Evolutionary conservation across 2,329 filamentous ascomycete species (phyloP), one percentile per base, ranked within the genome.

Genomic region (Hymenoscyphus albidus): DNA sequence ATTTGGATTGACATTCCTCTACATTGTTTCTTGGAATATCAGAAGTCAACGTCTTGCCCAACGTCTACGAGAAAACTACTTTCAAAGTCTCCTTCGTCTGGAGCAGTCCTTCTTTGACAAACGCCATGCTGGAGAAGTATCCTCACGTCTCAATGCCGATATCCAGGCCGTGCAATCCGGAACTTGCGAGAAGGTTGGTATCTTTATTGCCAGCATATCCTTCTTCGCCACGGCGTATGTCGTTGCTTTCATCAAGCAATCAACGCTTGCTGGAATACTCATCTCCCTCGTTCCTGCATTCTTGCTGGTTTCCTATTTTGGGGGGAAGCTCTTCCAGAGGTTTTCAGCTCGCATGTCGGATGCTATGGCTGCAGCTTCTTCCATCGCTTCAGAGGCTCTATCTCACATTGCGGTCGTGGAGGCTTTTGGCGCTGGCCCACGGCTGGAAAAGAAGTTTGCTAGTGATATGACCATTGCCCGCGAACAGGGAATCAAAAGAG

Each of bases 1-100:
- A 65, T 87, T 91, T 69, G 79, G 81, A 42, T 77, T 84, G 64
- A 88, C 90, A 68, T 92, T 90, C 74, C 75, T 81, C 62, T 85
- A 90, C 71, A 80, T 87, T 38, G 78, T 84, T 9, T 88, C 82
- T 68, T 87, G 83, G 83, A 85, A 78, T 65, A 73, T 86, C 64
- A 76, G 78, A 61, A 83, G 84, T 27, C 82, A 81, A 65, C 79
- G 83, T 2, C 76, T 87, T 10, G 81, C 81, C 12, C 82, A 82
- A 64, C 77, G 83, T 51, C 74, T 87, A 32, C 82, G 84, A 51
- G 81, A 84, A 67, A 75, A 72, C 22, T 85, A 85, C 68, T 74
- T 86, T 6, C 74, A 78, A 44, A 81, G 78, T 59, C 71, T 86
- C 9, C 74, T 86, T 5, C 76, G 79, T 55, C 82, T 85, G 67